Conservation (phyloP, 139 green algal genomes). For the Tetradesmus obliquus region DNA sequence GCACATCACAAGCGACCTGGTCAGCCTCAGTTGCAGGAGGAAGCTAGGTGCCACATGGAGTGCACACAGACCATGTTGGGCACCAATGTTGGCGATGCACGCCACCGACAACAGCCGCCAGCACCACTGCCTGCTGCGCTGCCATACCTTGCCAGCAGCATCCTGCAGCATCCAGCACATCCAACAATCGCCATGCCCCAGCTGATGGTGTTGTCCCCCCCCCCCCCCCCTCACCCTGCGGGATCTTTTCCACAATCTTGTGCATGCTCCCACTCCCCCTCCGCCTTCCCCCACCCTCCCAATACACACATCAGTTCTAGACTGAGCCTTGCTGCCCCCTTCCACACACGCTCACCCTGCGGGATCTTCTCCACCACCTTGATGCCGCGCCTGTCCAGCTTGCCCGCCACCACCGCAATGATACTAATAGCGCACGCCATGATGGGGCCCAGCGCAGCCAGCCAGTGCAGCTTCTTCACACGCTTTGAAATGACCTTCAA, state of each 20-base stretch:
- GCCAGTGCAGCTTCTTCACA: conserved; percentile 46
- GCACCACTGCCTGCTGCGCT: no score
- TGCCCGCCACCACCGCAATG: conserved; percentile 36
- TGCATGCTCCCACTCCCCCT: no score
- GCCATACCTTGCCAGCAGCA: no score
- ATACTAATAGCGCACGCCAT: conserved; percentile 53
- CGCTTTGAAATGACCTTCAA: conserved; percentile 56
- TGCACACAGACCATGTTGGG: neutral
- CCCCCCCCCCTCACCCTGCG: conserved; percentile 28
- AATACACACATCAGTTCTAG: neutral
- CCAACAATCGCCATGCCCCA: no score
- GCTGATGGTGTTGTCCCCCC: no score
- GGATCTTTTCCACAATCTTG: conserved; percentile 57
- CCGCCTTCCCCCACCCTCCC: no score
- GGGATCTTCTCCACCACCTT: conserved; percentile 59
- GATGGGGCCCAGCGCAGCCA: conserved; percentile 62
- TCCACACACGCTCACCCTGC: conserved; percentile 13
- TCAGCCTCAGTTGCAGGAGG: neutral
- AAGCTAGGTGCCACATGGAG: neutral
- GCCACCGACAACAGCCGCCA: neutral
- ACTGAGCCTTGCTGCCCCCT: neutral
- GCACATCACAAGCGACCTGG: neutral
- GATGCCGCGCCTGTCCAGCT: conserved; percentile 42
- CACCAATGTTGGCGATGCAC: neutral
- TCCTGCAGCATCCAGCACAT: no score